Conservation (phyloP, 2,329 filamentous ascomycete genomes). For the Coniochaeta prunicola region DNA sequence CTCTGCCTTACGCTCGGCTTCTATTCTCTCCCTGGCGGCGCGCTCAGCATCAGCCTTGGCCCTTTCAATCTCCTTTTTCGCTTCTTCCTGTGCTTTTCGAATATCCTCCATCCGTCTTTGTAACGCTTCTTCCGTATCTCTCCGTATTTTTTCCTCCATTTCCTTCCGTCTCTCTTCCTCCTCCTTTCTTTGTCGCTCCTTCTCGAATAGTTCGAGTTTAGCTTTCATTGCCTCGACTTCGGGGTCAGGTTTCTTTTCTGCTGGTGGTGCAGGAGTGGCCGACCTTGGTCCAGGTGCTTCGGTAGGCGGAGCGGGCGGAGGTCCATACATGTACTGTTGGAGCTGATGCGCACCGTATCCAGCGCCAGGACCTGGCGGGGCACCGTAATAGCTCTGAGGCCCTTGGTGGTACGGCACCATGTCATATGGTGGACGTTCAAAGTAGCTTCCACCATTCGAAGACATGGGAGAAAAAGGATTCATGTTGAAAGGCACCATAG, state of each 20-base stretch:
- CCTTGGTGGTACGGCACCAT: constrained; percentile 42
- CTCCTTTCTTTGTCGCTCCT: constrained; percentile 35
- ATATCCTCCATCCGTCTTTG: constrained; percentile 19
- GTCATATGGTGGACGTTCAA: constrained; percentile 35
- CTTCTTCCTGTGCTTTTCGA: constrained; percentile 34
- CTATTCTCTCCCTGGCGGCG: constrained; percentile 30
- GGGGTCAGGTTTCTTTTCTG: constrained; percentile 35
- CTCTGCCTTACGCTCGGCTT: constrained; percentile 28
- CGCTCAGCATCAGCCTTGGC: constrained; percentile 38
- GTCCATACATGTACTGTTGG: constrained; percentile 29
- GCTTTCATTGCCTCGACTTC: constrained; percentile 56
- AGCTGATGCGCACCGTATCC: constrained; percentile 15
- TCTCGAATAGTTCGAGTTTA: constrained; percentile 45
- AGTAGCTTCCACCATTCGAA: constrained; percentile 32
- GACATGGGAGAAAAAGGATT: constrained; percentile 39
- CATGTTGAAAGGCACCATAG: constrained; percentile 40
- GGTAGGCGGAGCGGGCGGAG: constrained; percentile 33
- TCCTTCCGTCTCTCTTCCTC: constrained; percentile 34
- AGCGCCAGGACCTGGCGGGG: constrained; percentile 13
- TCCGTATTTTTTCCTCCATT: constrained; percentile 32
- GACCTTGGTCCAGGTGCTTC: constrained; percentile 28
- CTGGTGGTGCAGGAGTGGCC: constrained; percentile 30
- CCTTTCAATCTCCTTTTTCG: constrained; percentile 38
- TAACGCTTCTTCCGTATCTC: constrained; percentile 18
- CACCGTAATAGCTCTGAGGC: constrained; percentile 22